Percentiles rank a stretch among this genome's conserved stretches.
Evolutionary conservation across 1,139 yeast species (phyloP).

Genomic region (Debaryomyces udenii): DNA sequence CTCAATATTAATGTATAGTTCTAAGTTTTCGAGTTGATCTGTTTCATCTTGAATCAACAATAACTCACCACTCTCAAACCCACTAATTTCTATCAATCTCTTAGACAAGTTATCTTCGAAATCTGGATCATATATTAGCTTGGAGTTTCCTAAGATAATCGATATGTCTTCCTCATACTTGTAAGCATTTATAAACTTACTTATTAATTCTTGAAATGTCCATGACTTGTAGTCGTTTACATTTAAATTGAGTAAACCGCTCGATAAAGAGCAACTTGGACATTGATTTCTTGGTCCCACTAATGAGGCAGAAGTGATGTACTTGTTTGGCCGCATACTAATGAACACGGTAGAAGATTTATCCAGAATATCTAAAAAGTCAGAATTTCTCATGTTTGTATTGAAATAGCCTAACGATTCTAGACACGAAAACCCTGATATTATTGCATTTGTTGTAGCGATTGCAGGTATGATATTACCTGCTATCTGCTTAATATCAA

Average conservation of each 20-base stretch:
- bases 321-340: slow-evolving; percentile 68
- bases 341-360: slow-evolving; percentile 60
- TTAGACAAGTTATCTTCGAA: slow-evolving; percentile 75
- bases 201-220: slow-evolving; percentile 47
- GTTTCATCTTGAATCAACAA: slow-evolving; percentile 78
- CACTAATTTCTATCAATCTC: slow-evolving; percentile 52
- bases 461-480: slow-evolving; percentile 98
- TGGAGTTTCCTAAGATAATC: slow-evolving; percentile 59
- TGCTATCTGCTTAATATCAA: slow-evolving; percentile 90
- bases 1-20: slow-evolving; percentile 54
- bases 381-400: slow-evolving; percentile 21
- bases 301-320: slow-evolving; percentile 65
- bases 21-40: slow-evolving; percentile 69
- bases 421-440: slow-evolving; percentile 85
- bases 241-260: slow-evolving; percentile 39
- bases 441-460: slow-evolving; percentile 95
- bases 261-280: slow-evolving; percentile 68
- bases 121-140: slow-evolving; percentile 80
- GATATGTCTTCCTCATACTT: slow-evolving; percentile 69
- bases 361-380: slow-evolving; percentile 22
- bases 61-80: slow-evolving; percentile 60
- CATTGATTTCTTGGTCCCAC: slow-evolving; percentile 69
- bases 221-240: slow-evolving; percentile 16
- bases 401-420: slow-evolving; percentile 63
- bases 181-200: slow-evolving; percentile 48